phyloP scores from a whole-genome alignment of 306 rosid species.

The Neltuma alba region DNA sequence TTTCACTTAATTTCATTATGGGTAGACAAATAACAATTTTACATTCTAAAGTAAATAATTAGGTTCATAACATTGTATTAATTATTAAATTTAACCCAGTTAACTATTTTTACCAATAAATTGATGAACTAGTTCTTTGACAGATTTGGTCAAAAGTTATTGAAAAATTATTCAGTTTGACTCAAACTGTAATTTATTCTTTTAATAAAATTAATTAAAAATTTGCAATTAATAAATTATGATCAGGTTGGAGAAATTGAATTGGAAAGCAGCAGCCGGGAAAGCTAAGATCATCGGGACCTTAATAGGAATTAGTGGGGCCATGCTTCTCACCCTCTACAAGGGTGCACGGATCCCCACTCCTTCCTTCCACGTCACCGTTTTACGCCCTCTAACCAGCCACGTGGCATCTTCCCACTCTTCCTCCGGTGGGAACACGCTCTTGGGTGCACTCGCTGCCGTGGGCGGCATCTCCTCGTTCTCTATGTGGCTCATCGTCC shows the following conservation, averaged over 20 bases:
- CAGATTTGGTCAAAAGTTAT: too few relatives aligned
- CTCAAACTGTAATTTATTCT: too few relatives aligned
- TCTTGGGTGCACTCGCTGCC: slow-evolving; percentile 26
- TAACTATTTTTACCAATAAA: too few relatives aligned
- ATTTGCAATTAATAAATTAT: not conserved
- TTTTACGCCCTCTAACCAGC: slow-evolving; percentile 15
- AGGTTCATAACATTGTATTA: too few relatives aligned
- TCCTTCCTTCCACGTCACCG: slow-evolving; percentile 20
- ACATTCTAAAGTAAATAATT: not conserved
- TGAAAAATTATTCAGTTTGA: too few relatives aligned
- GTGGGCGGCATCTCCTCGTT: slow-evolving; percentile 33
- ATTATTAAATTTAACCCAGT: too few relatives aligned
- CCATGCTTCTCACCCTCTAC: slow-evolving; percentile 48
- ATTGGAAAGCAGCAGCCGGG: slow-evolving; percentile 34
- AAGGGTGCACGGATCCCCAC: slow-evolving; percentile 39
- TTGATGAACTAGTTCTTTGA: too few relatives aligned
- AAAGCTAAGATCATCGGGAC: slow-evolving; percentile 50
- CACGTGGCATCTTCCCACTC: slow-evolving; percentile 3
- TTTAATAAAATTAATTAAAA: too few relatives aligned
- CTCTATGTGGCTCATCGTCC: slow-evolving; percentile 52
- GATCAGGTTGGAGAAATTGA: slow-evolving; percentile 38
- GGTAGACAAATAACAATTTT: not conserved
- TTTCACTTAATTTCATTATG: not conserved
- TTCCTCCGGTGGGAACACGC: not conserved
- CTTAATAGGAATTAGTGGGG: slow-evolving; percentile 46